Evolutionary conservation across 208 protist species (phyloP), one percentile per base, ranked within the genome.

Genomic region (Trypanosoma rangeli): DNA sequence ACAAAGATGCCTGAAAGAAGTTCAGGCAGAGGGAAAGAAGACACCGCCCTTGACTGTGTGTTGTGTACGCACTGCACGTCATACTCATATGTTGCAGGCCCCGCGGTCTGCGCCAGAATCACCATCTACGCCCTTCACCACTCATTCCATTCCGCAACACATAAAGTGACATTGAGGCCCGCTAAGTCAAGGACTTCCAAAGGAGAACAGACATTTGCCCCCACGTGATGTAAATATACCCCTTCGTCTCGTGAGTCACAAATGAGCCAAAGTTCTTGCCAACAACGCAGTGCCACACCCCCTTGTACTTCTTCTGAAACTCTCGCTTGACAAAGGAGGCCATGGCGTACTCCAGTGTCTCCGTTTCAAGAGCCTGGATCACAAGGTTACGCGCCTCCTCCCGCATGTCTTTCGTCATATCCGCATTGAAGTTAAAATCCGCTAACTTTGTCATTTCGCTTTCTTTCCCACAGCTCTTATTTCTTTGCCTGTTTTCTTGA

Each of bases 201-300:
- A 99, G 87, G 26, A 99, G 88, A 61, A 99, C 92, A 26, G 98
- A 98, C 24, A 99, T 87, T 71, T 99, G 97, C 13, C 98, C 99
- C 72, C 99, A 89, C 54, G 99, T 99, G 70, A 99, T 98, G 87
- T 99, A 99, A 74, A 99, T 99, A 81, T 99, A 99, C 24, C 85
- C 84, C 75, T 96, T 97, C 66, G 98, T 99, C 79, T 99, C 99
- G 78, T 99, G 99, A 0, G 99, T 99, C 20, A 99, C 98, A 76
- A 98, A 99, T 31, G 98, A 99, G 50, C 99, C 99, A 85, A 99
- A 99, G 89, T 99, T 99, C 70, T 98, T 92, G 52, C 99, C 99
- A n/a, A 99, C 99, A 67, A 99, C 98, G 86, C 98, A 99, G 85
- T 99, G 99, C 98, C 98, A 99, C 9, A 93, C 54, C 5, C 91